Evolutionary conservation across 2,329 filamentous ascomycete species (phyloP), one percentile per base, ranked within the genome.

Genomic region (Scorias spongiosa): DNA sequence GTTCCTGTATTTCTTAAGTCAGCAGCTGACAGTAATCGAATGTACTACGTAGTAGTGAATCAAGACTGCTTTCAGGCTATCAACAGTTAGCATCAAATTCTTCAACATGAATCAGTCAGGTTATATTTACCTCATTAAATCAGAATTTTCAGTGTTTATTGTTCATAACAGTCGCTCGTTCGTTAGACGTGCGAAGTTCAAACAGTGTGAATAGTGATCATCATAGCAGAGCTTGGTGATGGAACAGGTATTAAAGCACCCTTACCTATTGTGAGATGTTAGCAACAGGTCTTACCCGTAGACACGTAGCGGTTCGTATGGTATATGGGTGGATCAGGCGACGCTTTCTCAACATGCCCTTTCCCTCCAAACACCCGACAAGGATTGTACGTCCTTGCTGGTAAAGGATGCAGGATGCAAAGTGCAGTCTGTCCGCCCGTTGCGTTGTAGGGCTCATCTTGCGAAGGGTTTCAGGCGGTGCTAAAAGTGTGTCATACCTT

Each of bases 191-290:
- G 20, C 61, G 61, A 59, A 63, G 68, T 66, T 79, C 75, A 77
- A 76, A 78, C 75, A 79, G 75, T 78, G 75, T 79, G 75, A 79
- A 79, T 79, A 78, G 68, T 58, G 66, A 71, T 78, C 75, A 79
- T 79, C 75, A 78, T 77, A 54, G 60, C 63, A 67, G 52, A 49
- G 60, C 63, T 62, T 60, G 65, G 64, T 61, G 62, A 12, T 37
- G 54, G 52, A 50, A 47, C 45, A 44, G 49, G 47, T 53, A 43
- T 48, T 48, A 42, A 48, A 48, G 39, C 46, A 37, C 54, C 46
- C 57, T 57, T 64, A 64, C 63, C 52, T 56, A 51, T 39, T 44
- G 48, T 36, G 38, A 46, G 7, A 20, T 28, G 29, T 37, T 47
- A 49, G 52, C 46, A 56, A 50, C 15, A 43, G 39, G 37, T 26